Base-by-base conservation (phyloP, 2,329 filamentous ascomycete genomes). In the Talaromyces sp. region DNA sequence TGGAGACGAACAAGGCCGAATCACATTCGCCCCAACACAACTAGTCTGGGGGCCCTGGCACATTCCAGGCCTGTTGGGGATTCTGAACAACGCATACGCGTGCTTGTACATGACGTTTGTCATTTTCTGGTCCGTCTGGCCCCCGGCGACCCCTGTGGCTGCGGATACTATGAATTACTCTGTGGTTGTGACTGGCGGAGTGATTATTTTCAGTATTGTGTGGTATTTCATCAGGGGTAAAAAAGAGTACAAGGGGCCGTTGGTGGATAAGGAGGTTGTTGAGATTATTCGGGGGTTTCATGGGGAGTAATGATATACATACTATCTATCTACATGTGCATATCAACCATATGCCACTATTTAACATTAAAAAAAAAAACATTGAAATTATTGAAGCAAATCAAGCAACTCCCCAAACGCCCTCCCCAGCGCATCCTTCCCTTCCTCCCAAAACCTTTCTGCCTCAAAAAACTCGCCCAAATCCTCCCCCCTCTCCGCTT, bases 21-120 rank as follows among this genome's bases (percentile, higher is more conserved):
- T 70, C 52, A 67, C 64, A 19, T 65, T 70, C 56, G 70, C 71
- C 17, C 67, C 65, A 24, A 54, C 21, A 14, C 64, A 41, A 43
- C 70, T 82, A 0, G 69, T 75, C 8, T 86, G 83, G 83, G 84
- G 84, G 0, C 82, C 83, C 0, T 86, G 82, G 77, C 79, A 77
- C 49, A 60, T 86, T 0, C 80, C 80, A 0, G 82, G 82, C 4
- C 66, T 75, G 0, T 67, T 82, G 1, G 84, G 84, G 0, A 81
- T 78, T 6, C 65, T 79, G 24, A 86, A 85, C 68, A 86, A 86
- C 60, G 67, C 75, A 1, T 81, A 84, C 55, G 79, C 82, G 0
- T 82, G 81, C 65, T 55, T 75, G 2, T 86, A 85, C 65, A 78
- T 82, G 67, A 60, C 81, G 1, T 79, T 86, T 46, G 74, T 85